Conservation (phyloP, 2,329 filamentous ascomycete species). For the Diaporthe eres region DNA sequence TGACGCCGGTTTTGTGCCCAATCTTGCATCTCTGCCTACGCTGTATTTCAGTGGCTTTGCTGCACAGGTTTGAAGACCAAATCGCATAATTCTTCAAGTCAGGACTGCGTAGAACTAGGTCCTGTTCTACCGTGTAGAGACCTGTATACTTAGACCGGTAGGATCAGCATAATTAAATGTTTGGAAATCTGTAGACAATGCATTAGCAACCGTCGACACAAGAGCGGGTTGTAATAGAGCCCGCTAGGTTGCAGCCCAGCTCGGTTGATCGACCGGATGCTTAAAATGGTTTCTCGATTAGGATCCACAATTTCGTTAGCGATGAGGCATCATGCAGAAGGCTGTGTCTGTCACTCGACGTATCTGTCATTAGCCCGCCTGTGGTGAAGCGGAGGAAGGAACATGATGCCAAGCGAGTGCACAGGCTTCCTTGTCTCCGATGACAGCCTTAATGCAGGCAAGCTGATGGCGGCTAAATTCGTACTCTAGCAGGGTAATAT, state of each 20-base stretch:
- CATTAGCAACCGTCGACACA: neutral
- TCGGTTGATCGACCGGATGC: neutral
- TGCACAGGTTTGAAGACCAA: neutral
- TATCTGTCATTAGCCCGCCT: neutral
- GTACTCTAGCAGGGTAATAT: neutral
- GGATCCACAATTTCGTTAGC: neutral
- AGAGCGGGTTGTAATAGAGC: neutral
- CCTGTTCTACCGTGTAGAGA: neutral
- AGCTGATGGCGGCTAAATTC: conserved; percentile 25
- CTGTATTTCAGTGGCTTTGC: neutral
- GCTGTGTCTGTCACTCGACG: neutral
- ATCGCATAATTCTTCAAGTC: neutral
- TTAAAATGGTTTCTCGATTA: neutral
- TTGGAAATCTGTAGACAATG: neutral
- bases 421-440: conserved; percentile 11
- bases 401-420: neutral
- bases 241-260: neutral
- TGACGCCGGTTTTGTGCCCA: neutral
- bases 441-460: neutral
- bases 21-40: neutral
- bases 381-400: neutral
- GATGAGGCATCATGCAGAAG: neutral
- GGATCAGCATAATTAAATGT: too few species aligned
- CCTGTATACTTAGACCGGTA: neutral
- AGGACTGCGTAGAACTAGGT: neutral